Conservation (phyloP, 768 basidiomycete genomes). For the Aureoboletus auriporus region DNA sequence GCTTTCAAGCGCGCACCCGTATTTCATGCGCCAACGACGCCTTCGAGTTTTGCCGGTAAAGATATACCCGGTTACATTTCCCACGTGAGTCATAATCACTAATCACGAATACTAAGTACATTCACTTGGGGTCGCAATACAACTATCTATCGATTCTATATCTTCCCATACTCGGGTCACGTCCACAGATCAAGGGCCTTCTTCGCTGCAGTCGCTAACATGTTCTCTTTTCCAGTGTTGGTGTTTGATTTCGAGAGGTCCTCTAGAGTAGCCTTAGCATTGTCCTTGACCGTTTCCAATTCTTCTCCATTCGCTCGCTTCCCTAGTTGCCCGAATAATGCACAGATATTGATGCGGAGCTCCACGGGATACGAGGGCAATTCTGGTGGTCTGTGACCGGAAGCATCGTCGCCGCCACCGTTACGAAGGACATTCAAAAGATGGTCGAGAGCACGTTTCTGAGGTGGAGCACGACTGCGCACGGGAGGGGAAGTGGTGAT, state of each 20-base stretch:
- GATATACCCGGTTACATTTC: slow-evolving; percentile 1
- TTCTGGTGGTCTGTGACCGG: slow-evolving; percentile 37
- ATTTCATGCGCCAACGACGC: too few species aligned
- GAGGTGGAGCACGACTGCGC: slow-evolving; percentile 38
- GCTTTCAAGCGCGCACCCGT: too few species aligned
- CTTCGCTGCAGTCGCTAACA: slow-evolving; percentile 38
- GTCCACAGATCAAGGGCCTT: slow-evolving; percentile 41
- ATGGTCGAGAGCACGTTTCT: slow-evolving; percentile 63
- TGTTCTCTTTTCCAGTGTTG: slow-evolving; percentile 32
- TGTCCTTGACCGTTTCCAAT: slow-evolving; percentile 47
- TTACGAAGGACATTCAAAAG: slow-evolving; percentile 61
- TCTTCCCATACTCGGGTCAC: not conserved
- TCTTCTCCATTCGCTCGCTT: slow-evolving; percentile 48
- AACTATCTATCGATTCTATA: too few species aligned
- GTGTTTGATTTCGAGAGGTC: slow-evolving; percentile 37
- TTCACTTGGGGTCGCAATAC: not conserved
- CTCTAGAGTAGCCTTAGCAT: slow-evolving; percentile 47
- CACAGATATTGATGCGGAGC: slow-evolving; percentile 73
- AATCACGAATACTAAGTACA: not conserved
- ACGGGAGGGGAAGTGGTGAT: slow-evolving; percentile 40
- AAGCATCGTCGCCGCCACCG: slow-evolving; percentile 22
- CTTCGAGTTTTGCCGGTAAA: too few species aligned
- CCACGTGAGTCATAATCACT: too few species aligned
- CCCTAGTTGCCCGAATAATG: slow-evolving; percentile 62
- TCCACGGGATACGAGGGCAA: slow-evolving; percentile 60